phyloP scores from a whole-genome alignment of 2,329 filamentous ascomycete genomes.

The Colletotrichum sp. region DNA sequence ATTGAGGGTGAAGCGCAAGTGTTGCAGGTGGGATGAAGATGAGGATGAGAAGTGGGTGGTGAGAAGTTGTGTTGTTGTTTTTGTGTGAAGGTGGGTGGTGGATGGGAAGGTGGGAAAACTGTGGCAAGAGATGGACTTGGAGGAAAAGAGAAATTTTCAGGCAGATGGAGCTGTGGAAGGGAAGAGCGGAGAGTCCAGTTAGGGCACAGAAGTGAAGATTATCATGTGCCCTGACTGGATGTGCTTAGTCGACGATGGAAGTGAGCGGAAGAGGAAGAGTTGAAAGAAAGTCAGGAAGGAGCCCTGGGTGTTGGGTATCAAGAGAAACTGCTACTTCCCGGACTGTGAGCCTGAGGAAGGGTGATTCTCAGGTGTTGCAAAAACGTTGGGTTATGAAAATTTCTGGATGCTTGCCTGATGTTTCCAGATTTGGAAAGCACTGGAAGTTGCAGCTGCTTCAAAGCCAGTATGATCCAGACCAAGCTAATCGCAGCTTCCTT shows the following conservation, averaged over 20 bases:
- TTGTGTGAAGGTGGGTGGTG: neutral
- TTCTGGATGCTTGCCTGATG: neutral
- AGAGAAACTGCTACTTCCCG: neutral
- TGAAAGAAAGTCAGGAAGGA: neutral
- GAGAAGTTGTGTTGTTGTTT: neutral
- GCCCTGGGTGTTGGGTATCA: neutral
- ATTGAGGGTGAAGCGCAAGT: neutral
- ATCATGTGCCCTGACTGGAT: neutral
- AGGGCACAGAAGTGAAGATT: neutral
- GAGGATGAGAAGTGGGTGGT: neutral
- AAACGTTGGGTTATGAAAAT: rapidly evolving
- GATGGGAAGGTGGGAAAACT: neutral
- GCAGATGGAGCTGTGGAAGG: neutral
- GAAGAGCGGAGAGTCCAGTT: neutral
- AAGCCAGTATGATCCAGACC: neutral
- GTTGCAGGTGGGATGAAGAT: neutral
- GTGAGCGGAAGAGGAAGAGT: neutral
- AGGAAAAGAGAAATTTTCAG: neutral
- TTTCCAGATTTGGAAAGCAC: neutral
- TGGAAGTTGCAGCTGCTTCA: rapidly evolving
- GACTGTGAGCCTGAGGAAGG: neutral
- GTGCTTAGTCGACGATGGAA: neutral
- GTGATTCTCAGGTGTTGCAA: neutral
- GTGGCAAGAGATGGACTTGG: neutral
- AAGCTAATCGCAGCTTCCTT: rapidly evolving